Evolutionary conservation across 2,329 filamentous ascomycete species (phyloP).

Genomic region (Fusarium goolgardi): DNA sequence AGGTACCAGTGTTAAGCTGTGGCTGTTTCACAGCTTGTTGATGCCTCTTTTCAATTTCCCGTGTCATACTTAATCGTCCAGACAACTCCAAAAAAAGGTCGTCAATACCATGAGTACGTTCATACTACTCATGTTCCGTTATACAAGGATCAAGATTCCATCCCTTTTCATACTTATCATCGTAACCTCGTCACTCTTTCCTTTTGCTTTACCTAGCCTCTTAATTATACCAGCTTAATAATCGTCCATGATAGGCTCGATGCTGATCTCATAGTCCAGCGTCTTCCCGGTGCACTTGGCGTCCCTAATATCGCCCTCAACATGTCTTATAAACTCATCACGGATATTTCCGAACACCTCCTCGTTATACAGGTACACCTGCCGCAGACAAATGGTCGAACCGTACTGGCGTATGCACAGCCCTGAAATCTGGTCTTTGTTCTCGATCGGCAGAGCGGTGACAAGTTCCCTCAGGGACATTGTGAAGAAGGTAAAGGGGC

Average conservation of each 20-base stretch:
- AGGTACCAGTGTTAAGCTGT: neutral
- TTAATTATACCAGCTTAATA: neutral
- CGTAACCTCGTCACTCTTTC: neutral
- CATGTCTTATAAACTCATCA: slow-evolving; percentile 2
- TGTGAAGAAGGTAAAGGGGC: neutral
- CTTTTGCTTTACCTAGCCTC: neutral
- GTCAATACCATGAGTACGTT: neutral
- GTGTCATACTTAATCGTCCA: neutral
- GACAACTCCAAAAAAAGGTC: neutral
- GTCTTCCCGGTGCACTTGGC: slow-evolving; percentile 7
- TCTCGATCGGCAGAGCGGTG: slow-evolving; percentile 11
- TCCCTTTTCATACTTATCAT: neutral
- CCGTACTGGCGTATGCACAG: slow-evolving; percentile 17
- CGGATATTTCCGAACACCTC: slow-evolving; percentile 19
- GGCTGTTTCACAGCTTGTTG: neutral
- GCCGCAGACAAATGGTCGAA: neutral
- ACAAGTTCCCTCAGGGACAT: slow-evolving; percentile 23
- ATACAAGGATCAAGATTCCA: neutral
- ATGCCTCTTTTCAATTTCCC: neutral
- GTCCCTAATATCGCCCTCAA: slow-evolving; percentile 13
- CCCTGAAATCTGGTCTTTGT: slow-evolving; percentile 21
- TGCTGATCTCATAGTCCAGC: slow-evolving; percentile 30
- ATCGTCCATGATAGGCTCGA: slow-evolving; percentile 16
- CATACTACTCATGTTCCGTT: neutral
- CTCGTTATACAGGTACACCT: slow-evolving; percentile 33